These are phyloP conservation scores for Orbilia javanica DNA, from an alignment of 2,329 filamentous ascomycete species.

Conservation along the genomic window DNA sequence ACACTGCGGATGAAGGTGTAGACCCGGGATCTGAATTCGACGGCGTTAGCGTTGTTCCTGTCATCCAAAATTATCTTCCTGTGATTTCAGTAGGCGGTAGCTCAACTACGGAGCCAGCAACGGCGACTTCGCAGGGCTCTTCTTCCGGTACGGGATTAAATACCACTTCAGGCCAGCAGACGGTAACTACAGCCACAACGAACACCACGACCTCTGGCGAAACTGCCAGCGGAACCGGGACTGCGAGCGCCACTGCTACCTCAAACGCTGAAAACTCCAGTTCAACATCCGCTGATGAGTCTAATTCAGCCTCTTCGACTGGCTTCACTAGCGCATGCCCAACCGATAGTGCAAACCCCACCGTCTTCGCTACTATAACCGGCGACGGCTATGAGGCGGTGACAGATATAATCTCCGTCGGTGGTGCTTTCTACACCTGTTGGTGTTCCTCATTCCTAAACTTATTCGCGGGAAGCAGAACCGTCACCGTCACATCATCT, in stretches of 20 bases:
- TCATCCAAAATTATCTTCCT: neutral
- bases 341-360: constrained; percentile 10
- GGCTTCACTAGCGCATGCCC: neutral
- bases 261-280: neutral
- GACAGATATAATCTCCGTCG: neutral
- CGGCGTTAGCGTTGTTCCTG: neutral
- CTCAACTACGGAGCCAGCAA: neutral
- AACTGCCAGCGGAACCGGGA: neutral
- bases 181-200: neutral
- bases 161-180: neutral
- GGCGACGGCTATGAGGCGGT: neutral
- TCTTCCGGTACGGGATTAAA: neutral
- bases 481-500: neutral
- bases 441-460: constrained; percentile 17
- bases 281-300: neutral
- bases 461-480: neutral
- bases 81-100: neutral
- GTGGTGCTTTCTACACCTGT: constrained; percentile 20
- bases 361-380: constrained; percentile 9
- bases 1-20: neutral
- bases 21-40: constrained; percentile 17
- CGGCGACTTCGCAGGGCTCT: neutral
- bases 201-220: neutral
- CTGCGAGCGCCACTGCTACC: neutral
- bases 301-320: neutral